A percentile compares a stretch with the other conserved stretches of the same genome.
Evolutionary conservation across 306 rosid species (phyloP).

Genomic region (Quercus variabilis): DNA sequence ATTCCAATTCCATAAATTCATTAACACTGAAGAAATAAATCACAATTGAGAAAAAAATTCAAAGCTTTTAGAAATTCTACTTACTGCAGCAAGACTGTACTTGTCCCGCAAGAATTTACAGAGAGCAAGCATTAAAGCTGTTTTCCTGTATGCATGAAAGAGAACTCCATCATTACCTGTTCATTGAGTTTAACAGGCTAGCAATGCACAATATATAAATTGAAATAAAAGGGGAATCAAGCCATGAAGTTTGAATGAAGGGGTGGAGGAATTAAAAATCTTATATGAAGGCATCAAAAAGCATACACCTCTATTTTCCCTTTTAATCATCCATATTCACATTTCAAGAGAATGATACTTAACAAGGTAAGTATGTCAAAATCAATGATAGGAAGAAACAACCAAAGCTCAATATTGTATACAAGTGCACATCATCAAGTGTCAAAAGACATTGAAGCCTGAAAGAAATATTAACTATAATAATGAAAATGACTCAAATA

Average conservation of each 20-base stretch:
- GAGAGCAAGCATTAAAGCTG: constrained; percentile 92
- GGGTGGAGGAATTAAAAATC: not conserved
- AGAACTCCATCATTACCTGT: constrained; percentile 3
- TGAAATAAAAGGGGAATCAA: not conserved
- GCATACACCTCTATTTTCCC: not conserved
- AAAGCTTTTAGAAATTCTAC: constrained; percentile 18
- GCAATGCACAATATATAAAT: not conserved
- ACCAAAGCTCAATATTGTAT: not conserved
- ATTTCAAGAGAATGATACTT: not conserved
- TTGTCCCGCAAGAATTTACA: constrained; percentile 69
- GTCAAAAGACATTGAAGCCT: not conserved
- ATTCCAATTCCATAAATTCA: not conserved
- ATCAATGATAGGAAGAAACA: not conserved
- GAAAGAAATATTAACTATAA: not conserved
- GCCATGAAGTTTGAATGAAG: not conserved
- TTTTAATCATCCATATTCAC: not conserved
- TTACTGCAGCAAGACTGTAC: constrained; percentile 95
- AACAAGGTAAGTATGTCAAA: not conserved
- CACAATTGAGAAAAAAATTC: not conserved
- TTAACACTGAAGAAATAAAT: not conserved
- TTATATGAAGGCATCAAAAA: not conserved
- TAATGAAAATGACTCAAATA: not conserved
- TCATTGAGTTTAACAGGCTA: not conserved
- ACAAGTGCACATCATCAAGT: not conserved
- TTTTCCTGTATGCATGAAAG: constrained; percentile 53